Base-by-base conservation (phyloP, 2,329 filamentous ascomycete genomes). In the Xylaria sp. region DNA sequence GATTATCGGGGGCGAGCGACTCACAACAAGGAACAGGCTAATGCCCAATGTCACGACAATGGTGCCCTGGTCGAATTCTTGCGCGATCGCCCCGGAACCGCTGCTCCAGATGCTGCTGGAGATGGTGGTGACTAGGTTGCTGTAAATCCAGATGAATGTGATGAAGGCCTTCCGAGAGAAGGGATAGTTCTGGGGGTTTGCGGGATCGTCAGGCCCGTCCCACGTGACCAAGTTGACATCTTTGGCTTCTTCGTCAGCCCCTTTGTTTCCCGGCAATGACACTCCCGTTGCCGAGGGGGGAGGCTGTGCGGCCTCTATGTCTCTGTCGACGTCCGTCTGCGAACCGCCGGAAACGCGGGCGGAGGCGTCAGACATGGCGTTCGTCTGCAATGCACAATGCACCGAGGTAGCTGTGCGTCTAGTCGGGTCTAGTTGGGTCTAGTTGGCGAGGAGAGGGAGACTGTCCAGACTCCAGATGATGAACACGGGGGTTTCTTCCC, bases 81-180 rank as follows among this genome's bases (percentile, higher is more conserved):
- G 33, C 5, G 23, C 43, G 29, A 64, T n/a, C 11, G 46, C 38
- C 10, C 15, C 29, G 11, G 63, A 19, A 38, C 60, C 63, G 21
- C 60, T 66, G 23, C 57, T 59, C 61, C 57, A 66, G 54, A 66
- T 64, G 33, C 63, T 66, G 41, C 63, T 66, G 3, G 63, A 60
- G 15, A 66, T 44, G 3, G 63, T 64, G 25, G 61, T 41, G 46
- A 41, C 47, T 19, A 64, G 17, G 37, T 63, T 66, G 27, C 61
- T 54, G n/a, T 61, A 66, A 21, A 64, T 54, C 63, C 61, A 64
- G 43, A 63, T 51, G 44, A 33, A 19, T 3, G 61, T 66, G 47
- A 66, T 61, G 49, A 61, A 63, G 3, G 46, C 11, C 41, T 66
- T 66, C 10, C 29, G 31, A 11, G 6, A 13, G 6, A 37, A 37